A percentile compares a stretch with the other conserved stretches of the same genome.
Evolutionary conservation across 176 grass and related monocot genomes (phyloP).

Genomic region (Miscanthus lutarioriparius): DNA sequence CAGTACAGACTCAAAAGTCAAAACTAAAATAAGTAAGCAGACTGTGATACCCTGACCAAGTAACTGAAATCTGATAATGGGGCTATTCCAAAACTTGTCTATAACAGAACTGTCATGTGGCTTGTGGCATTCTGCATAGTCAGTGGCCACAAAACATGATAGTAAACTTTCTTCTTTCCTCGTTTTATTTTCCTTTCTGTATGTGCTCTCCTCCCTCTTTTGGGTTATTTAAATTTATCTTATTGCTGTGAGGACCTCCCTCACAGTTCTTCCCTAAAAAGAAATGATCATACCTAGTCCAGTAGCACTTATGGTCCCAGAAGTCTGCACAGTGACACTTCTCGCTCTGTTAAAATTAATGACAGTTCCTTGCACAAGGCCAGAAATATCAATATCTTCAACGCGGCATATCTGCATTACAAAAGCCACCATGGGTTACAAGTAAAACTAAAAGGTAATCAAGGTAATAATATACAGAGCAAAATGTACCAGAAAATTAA

Average conservation of each 20-base stretch:
- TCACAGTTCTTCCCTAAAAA: background rate
- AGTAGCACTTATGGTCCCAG: constrained; percentile 81
- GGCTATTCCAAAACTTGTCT: constrained; percentile 11
- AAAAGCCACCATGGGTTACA: constrained; percentile 22
- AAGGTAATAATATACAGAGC: constrained; percentile 6
- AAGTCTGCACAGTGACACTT: constrained; percentile 65
- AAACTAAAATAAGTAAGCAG: background rate
- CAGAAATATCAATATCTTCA: constrained; percentile 94
- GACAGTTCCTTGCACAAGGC: constrained; percentile 93
- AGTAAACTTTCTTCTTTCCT: too few species aligned
- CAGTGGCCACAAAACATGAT: background rate
- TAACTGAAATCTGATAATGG: background rate
- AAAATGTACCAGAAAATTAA: background rate
- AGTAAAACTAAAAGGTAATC: constrained; percentile 9
- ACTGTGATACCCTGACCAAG: background rate
- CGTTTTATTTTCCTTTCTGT: too few species aligned
- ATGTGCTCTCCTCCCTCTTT: background rate
- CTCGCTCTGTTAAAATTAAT: constrained; percentile 90
- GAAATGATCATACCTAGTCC: constrained; percentile 65
- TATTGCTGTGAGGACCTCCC: background rate
- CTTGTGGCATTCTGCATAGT: constrained; percentile 9
- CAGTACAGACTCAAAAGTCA: background rate
- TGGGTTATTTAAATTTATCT: background rate
- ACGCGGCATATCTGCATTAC: constrained; percentile 89
- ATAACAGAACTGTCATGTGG: background rate